These are phyloP conservation scores for Tulasnella sp. DNA, from an alignment of 768 basidiomycete species.

Conservation along the genomic window DNA sequence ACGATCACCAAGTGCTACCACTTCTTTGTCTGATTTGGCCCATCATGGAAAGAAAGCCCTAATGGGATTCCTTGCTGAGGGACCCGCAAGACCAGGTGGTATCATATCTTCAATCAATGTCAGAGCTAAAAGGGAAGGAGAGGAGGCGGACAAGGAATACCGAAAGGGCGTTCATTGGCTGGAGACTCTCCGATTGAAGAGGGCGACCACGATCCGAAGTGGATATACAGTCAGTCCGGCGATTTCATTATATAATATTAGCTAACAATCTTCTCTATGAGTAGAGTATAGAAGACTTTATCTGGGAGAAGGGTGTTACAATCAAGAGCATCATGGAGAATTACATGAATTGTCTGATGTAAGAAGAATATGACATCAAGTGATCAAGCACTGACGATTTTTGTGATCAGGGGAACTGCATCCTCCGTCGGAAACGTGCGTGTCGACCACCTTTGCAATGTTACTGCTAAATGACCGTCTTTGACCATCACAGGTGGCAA, in stretches of 20 bases:
- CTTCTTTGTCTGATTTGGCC: conserved; percentile 75
- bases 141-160: conserved; percentile 90
- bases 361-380: too few relatives aligned
- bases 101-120: conserved; percentile 39
- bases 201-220: conserved; percentile 68
- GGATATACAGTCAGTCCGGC: conserved; percentile 55
- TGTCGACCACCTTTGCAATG: too few relatives aligned
- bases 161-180: conserved; percentile 80
- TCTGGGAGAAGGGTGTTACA: conserved; percentile 52
- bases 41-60: conserved; percentile 82
- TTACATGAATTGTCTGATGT: conserved; percentile 76
- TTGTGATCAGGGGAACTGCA: too few relatives aligned
- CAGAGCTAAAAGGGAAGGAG: conserved; percentile 75
- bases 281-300: conserved; percentile 71
- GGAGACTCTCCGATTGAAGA: conserved; percentile 74
- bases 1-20: conserved; percentile 70
- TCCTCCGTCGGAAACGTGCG: too few relatives aligned
- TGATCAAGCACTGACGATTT: too few relatives aligned
- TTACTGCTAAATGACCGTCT: conserved; percentile 63
- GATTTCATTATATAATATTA: not conserved
- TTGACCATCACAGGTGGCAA: conserved; percentile 55
- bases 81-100: conserved; percentile 10
- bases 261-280: not conserved
- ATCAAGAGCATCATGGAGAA: conserved; percentile 52
- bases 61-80: conserved; percentile 40